Conservation (phyloP, 306 rosid genomes). For the Hippophae tibetana region DNA sequence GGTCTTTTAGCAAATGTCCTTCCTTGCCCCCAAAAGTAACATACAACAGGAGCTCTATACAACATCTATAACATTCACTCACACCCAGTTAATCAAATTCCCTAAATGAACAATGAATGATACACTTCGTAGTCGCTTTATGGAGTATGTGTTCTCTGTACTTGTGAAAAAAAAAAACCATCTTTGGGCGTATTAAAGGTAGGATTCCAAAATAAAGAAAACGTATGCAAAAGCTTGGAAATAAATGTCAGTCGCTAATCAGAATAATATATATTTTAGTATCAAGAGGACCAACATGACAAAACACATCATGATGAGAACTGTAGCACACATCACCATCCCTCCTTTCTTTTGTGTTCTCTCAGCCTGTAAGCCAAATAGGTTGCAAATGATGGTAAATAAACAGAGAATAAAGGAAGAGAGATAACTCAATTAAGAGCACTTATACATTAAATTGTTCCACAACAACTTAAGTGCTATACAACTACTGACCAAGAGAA, state of each 20-base stretch:
- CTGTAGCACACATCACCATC: conserved; percentile 84
- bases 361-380: conserved; percentile 68
- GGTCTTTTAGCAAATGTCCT: too few relatives aligned
- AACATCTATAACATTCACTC: too few relatives aligned
- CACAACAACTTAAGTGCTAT: too few relatives aligned
- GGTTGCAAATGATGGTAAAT: conserved; percentile 1
- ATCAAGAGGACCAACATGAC: conserved; percentile 79
- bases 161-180: conserved; percentile 8
- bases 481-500: too few relatives aligned
- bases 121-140: not conserved
- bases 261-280: conserved; percentile 74
- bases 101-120: not conserved
- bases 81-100: not conserved
- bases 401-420: conserved; percentile 3
- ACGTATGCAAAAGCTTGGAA: conserved; percentile 25
- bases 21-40: too few relatives aligned
- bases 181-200: conserved; percentile 20
- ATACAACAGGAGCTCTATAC: too few relatives aligned
- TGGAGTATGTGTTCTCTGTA: conserved; percentile 3
- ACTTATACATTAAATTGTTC: not conserved
- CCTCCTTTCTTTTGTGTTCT: conserved; percentile 91
- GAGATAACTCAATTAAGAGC: conserved; percentile 1
- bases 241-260: conserved; percentile 19
- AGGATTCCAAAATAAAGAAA: conserved; percentile 20
- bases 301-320: conserved; percentile 87